phyloP scores from a whole-genome alignment of 2,329 filamentous ascomycete genomes.

The Fusarium secorum region DNA sequence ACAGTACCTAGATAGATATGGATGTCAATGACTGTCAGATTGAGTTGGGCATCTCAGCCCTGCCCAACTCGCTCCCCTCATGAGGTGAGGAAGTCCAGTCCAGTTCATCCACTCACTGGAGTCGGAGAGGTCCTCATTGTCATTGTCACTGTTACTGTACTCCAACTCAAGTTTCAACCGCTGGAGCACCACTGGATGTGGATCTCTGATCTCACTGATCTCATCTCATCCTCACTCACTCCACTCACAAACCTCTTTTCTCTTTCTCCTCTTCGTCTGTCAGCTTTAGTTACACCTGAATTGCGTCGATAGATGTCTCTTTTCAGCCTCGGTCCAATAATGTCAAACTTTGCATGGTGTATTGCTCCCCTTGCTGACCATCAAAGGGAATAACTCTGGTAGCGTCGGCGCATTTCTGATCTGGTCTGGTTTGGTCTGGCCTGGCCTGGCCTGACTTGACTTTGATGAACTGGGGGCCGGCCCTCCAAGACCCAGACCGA shows the following conservation, averaged over 20 bases:
- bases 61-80: background rate
- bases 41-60: constrained; percentile 12
- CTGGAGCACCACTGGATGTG: background rate
- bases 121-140: background rate
- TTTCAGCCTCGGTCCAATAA: background rate
- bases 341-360: background rate
- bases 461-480: background rate
- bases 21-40: background rate
- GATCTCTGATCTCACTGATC: constrained; percentile 4
- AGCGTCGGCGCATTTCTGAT: background rate
- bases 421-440: background rate
- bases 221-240: background rate
- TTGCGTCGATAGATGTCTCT: background rate
- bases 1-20: background rate
- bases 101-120: background rate
- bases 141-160: background rate
- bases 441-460: background rate
- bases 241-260: background rate
- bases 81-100: background rate
- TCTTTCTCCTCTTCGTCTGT: background rate
- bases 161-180: background rate
- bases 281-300: background rate
- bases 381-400: background rate
- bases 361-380: background rate
- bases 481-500: constrained; percentile 13